Conservation (phyloP, 768 basidiomycete genomes). For the Lentinula guzmanii region DNA sequence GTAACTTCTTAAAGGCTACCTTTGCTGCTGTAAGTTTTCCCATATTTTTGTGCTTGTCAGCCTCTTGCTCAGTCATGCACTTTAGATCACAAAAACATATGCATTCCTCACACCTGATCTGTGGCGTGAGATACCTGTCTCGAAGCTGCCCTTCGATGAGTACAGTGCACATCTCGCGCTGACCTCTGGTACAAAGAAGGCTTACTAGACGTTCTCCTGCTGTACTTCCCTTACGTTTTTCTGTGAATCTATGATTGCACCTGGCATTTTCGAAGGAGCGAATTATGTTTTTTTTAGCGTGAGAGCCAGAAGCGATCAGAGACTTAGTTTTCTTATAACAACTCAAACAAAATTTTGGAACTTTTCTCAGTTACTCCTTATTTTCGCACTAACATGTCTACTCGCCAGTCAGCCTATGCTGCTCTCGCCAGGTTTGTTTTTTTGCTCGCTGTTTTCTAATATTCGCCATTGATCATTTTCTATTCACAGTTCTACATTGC, state of each 20-base stretch:
- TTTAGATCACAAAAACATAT: conserved; percentile 95
- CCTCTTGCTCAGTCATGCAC: background rate
- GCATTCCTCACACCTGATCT: conserved; percentile 97
- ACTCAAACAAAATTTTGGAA: background rate
- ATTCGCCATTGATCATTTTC: background rate
- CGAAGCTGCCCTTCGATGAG: conserved; percentile 91
- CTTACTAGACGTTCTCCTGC: conserved; percentile 36
- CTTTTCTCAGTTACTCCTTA: background rate
- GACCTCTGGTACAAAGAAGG: conserved; percentile 60
- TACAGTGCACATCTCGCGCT: conserved; percentile 90
- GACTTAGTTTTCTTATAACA: background rate
- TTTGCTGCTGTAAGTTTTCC: conserved; percentile 71
- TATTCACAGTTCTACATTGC: background rate
- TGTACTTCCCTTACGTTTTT: conserved; percentile 7
- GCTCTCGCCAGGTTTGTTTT: background rate
- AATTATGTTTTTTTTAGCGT: background rate
- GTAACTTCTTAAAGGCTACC: conserved; percentile 97
- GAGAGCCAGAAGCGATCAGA: background rate
- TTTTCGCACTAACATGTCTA: conserved; percentile 1
- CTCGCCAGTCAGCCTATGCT: conserved; percentile 3
- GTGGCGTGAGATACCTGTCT: conserved; percentile 91
- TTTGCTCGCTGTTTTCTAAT: background rate
- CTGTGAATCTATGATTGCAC: conserved; percentile 3
- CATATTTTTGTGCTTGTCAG: background rate
- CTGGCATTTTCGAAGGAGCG: background rate